Evolutionary conservation across 768 basidiomycete genomes (phyloP), one percentile per base, ranked within the genome.

Genomic region (Xanthoconium stramineum): DNA sequence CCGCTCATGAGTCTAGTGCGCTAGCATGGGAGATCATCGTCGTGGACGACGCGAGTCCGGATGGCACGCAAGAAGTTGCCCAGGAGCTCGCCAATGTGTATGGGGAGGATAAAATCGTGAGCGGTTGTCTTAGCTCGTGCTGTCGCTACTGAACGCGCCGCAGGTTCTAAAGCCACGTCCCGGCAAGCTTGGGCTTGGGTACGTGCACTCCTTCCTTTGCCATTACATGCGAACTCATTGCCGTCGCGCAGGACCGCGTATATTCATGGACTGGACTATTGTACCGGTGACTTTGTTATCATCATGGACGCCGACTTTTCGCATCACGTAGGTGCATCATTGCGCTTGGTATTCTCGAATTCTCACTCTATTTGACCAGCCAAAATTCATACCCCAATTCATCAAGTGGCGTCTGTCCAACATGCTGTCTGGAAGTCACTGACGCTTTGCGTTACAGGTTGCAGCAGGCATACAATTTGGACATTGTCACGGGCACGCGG

Each of bases 221-320:
- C 33, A 24, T 37, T 2, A 7, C 50, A 39, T 30, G 29, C 40
- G 20, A 1, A 38, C 44, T 60, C 5, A 64, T 36, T 0, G 10
- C 13, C 1, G 14, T 53, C 49, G 56, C 37, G 75, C 59, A 94
- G 91, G 53, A 94, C 94, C 20, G 94, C 94, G 35, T 96, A 96
- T 68, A 89, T 95, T 37, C 89, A 96, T 67, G 94, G 94, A 13
- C 77, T 96, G 47, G 86, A 91, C 63, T 95, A 90, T 72, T 89
- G 88, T 62, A 86, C 86, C 0, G 94, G 94, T 10, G 91, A 92
- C 72, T 96, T 94, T 74, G 91, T 94, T 20, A 91, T 95, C 67
- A 95, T 96, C 69, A 96, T 96, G 94, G 94, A 96, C 64, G 94
- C 94, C 49, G 94, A 96, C 74, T 94, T 96, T 72, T 94, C 92